Evolutionary conservation across 2,329 filamentous ascomycete genomes (phyloP), one percentile per base, ranked within the genome.

Genomic region (Bimuria novae-zelandiae): DNA sequence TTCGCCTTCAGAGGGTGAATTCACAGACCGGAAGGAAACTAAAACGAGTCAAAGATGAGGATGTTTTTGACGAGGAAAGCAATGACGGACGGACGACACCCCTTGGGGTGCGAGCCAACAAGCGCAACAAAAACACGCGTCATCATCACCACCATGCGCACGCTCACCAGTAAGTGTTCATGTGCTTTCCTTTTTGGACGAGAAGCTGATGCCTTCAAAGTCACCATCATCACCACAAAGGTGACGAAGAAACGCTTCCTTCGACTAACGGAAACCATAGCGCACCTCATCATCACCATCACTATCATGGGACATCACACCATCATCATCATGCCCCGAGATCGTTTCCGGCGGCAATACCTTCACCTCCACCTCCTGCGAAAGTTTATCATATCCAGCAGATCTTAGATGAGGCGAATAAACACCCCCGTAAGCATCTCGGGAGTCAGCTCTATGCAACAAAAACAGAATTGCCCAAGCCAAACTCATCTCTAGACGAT

Each of bases 401-500:
- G 0, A 84, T 96, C 0, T 73, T 96, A 11, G 85, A 91, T 1
- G 86, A 85, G 25, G 85, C 93, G 3, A 81, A 87, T 0, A 77
- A 88, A 52, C 80, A 84, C 16, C 89, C 90, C 7, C 87, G 92
- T 8, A 83, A 85, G 50, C 92, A 97, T 69, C 82, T 97, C 2
- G 93, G 93, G 29, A 90, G 91, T 52, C 88, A 90, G 3, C 79
- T 96, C 12, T 97, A 97, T 70, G 82, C 88, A 44, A 84, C 90
- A 0, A 82, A 79, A 5, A 78, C 96, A 4, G 76, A 77, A 2
- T 64, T 79, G 4, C 78, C 78, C 2, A 75, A 72, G 29, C 68
- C 69, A 2, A 71, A 73, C 25, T 73, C 72, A 1, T 67, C 71
- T 11, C 58, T 76, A 22, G 80, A 81, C 60, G 76, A 80, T 49